phyloP scores from a whole-genome alignment of 73 alveolate genomes.

The Symbiodinium natans region DNA sequence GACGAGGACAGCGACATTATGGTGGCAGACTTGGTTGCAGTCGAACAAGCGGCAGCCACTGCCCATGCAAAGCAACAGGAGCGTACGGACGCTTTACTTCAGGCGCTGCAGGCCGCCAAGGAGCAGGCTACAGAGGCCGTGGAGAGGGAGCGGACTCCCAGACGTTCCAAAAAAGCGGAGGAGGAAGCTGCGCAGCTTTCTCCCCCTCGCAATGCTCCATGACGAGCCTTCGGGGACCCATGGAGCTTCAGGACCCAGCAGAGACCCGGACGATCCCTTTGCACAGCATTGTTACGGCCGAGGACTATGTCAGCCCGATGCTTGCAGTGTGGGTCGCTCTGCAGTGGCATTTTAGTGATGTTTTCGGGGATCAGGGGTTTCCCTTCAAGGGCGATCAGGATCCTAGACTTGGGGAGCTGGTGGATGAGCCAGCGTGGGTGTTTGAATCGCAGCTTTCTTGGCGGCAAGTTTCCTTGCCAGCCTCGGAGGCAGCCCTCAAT shows the following conservation, averaged over 20 bases:
- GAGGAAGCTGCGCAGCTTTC: background rate
- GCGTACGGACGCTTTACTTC: background rate
- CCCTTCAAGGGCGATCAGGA: background rate
- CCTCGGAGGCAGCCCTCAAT: too few species aligned
- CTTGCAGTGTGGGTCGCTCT: background rate
- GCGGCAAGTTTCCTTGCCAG: too few species aligned
- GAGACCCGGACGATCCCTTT: background rate
- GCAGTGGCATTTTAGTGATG: background rate
- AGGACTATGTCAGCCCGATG: background rate
- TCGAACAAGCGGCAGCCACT: background rate
- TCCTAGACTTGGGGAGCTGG: background rate
- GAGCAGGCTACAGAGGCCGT: background rate
- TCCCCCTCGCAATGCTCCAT: background rate
- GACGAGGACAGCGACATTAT: background rate
- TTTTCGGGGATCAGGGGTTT: background rate
- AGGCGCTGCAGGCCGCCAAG: background rate
- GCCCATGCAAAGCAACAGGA: background rate
- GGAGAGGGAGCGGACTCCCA: background rate
- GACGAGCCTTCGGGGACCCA: background rate
- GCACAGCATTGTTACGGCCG: background rate
- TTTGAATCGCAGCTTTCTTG: too few species aligned
- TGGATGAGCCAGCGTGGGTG: background rate
- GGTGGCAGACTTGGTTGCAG: background rate
- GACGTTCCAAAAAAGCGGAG: background rate
- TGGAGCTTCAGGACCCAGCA: background rate